Percentiles rank a stretch among this genome's conserved stretches.
Evolutionary conservation across 495 filamentous ascomycete species (phyloP).

Genomic region (Antarctomyces pellizariae): DNA sequence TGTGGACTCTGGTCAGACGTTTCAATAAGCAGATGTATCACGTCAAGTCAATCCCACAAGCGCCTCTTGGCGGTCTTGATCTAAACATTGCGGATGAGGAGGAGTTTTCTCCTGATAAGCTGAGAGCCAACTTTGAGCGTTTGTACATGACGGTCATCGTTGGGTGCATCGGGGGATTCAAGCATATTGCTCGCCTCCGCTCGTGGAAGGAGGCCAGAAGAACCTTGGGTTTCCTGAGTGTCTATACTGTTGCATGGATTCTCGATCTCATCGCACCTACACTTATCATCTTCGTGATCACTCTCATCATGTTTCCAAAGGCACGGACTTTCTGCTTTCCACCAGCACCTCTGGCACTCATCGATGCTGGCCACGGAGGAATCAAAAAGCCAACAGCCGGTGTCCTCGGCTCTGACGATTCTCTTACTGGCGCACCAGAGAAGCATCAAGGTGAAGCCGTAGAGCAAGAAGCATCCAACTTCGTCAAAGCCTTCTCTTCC

Average conservation of each 20-base stretch:
- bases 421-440: constrained; percentile 60
- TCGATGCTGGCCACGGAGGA: constrained; percentile 35
- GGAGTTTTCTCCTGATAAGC: constrained; percentile 68
- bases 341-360: constrained; percentile 40
- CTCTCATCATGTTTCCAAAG: constrained; percentile 41
- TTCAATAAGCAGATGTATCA: constrained; percentile 93
- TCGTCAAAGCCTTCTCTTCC: constrained; percentile 51
- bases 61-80: constrained; percentile 39
- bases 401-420: constrained; percentile 53
- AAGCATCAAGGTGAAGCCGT: constrained; percentile 71
- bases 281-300: constrained; percentile 30
- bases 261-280: constrained; percentile 49
- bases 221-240: constrained; percentile 41
- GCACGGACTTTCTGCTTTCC: constrained; percentile 48
- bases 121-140: constrained; percentile 58
- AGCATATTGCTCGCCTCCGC: constrained; percentile 53
- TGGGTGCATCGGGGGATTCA: constrained; percentile 36
- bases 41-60: constrained; percentile 40
- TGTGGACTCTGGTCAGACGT: constrained; percentile 58
- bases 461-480: constrained; percentile 64
- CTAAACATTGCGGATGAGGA: constrained; percentile 62
- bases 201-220: constrained; percentile 57
- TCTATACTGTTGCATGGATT: constrained; percentile 56
- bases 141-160: constrained; percentile 68
- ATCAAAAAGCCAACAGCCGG: constrained; percentile 46